Conservation (phyloP, 2,329 filamentous ascomycete genomes). For the Ascosphaera acerosa region DNA sequence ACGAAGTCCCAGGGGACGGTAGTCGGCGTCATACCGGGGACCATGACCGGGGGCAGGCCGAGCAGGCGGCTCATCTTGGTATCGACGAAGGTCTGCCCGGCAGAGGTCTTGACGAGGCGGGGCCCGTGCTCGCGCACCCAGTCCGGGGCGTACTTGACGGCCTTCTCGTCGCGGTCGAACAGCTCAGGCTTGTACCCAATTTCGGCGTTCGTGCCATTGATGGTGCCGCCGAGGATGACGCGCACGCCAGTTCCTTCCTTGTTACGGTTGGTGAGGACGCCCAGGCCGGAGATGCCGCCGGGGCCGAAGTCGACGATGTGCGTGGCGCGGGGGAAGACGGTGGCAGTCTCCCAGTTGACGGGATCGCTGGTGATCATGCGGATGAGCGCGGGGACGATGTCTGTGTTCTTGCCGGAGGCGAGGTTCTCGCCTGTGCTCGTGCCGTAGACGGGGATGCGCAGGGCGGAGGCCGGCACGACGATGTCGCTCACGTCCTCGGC, state of each 20-base stretch:
- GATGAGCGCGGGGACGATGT: constrained; percentile 65
- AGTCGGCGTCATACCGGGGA: constrained; percentile 79
- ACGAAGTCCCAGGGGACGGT: constrained; percentile 86
- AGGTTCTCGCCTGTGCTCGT: constrained; percentile 76
- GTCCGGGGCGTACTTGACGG: constrained; percentile 81
- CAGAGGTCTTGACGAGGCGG: constrained; percentile 69
- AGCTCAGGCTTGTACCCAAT: constrained; percentile 96
- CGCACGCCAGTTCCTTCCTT: constrained; percentile 96
- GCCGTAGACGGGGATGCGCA: constrained; percentile 71
- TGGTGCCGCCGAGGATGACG: constrained; percentile 81
- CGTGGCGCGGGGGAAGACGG: constrained; percentile 68
- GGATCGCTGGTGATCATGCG: constrained; percentile 86
- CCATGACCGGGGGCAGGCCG: constrained; percentile 65
- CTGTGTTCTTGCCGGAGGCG: constrained; percentile 39
- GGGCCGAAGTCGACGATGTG: constrained; percentile 94
- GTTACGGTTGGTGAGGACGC: constrained; percentile 90
- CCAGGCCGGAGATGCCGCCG: constrained; percentile 86
- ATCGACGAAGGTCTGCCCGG: constrained; percentile 74
- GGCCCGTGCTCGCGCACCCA: constrained; percentile 97
- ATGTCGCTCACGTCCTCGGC: constrained; percentile 70
- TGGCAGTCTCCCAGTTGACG: constrained; percentile 91
- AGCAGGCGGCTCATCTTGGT: constrained; percentile 85
- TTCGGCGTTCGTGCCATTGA: constrained; percentile 70
- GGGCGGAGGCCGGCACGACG: constrained; percentile 41
- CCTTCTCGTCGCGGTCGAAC: constrained; percentile 87